Evolutionary conservation across 2,329 filamentous ascomycete species (phyloP).

Genomic region (Pseudocercospora vitis): DNA sequence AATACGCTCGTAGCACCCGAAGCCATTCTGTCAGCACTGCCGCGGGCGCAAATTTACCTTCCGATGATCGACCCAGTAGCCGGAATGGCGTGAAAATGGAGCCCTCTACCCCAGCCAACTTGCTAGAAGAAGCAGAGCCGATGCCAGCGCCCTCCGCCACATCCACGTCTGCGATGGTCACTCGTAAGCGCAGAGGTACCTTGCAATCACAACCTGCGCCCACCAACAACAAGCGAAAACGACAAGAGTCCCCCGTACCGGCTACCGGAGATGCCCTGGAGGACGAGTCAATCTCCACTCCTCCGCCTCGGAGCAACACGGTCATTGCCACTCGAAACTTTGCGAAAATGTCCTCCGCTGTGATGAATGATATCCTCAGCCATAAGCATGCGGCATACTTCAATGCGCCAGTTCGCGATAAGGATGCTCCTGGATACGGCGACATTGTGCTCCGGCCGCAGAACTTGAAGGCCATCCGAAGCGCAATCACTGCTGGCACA

Average conservation of each 20-base stretch:
- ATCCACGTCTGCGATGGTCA: conserved; percentile 30
- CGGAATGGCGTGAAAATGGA: conserved; percentile 49
- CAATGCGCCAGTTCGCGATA: conserved; percentile 50
- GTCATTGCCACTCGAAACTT: conserved; percentile 52
- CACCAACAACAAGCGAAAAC: conserved; percentile 44
- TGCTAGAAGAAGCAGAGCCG: conserved; percentile 41
- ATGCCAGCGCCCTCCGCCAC: conserved; percentile 29
- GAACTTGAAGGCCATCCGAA: conserved; percentile 53
- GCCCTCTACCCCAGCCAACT: conserved; percentile 47
- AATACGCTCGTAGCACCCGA: conserved; percentile 45
- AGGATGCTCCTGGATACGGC: conserved; percentile 53
- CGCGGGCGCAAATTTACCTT: conserved; percentile 42
- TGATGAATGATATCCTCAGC: conserved; percentile 53
- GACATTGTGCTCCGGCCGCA: conserved; percentile 55
- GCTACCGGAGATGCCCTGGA: conserved; percentile 19
- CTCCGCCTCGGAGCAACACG: conserved; percentile 33
- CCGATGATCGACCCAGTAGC: conserved; percentile 43
- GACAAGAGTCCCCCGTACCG: conserved; percentile 33
- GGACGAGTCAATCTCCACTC: conserved; percentile 22
- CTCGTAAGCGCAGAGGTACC: conserved; percentile 38
- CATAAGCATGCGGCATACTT: conserved; percentile 56
- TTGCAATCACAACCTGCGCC: conserved; percentile 32
- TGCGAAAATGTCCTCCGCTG: conserved; percentile 47
- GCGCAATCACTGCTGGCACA: conserved; percentile 48
- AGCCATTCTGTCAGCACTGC: conserved; percentile 52